phyloP scores from a whole-genome alignment of 2,329 filamentous ascomycete species.

The Calonectria fujianensis region DNA sequence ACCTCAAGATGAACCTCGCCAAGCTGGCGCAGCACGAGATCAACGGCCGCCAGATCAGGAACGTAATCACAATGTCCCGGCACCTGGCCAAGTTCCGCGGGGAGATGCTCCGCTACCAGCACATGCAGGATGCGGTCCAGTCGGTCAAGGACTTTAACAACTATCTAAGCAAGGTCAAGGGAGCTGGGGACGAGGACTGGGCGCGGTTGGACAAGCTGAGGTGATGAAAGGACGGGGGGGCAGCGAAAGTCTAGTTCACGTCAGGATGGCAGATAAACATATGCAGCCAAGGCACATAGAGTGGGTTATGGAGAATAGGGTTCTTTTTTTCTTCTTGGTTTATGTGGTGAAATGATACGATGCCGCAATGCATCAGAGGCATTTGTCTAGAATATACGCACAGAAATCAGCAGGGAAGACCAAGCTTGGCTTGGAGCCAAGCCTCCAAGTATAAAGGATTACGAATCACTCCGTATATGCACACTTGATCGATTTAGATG shows the following conservation, averaged over 20 bases:
- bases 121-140: slow-evolving; percentile 39
- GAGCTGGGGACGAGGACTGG: slow-evolving; percentile 37
- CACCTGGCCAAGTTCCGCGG: slow-evolving; percentile 42
- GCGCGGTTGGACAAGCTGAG: slow-evolving; percentile 36
- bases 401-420: neutral
- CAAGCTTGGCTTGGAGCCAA: neutral
- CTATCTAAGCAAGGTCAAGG: slow-evolving; percentile 37
- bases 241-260: neutral
- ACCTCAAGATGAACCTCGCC: slow-evolving; percentile 36
- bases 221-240: slow-evolving; percentile 1
- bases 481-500: neutral
- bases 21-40: slow-evolving; percentile 32
- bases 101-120: slow-evolving; percentile 34
- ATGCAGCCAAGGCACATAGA: neutral
- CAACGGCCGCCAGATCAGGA: slow-evolving; percentile 60
- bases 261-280: neutral
- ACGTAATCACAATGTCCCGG: slow-evolving; percentile 45
- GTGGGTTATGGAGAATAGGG: neutral
- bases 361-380: neutral
- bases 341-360: neutral
- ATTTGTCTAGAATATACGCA: slow-evolving; percentile 10
- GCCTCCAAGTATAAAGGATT: neutral
- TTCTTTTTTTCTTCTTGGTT: neutral
- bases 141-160: slow-evolving; percentile 40
- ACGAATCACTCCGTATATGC: neutral